Conservation (phyloP, 192 early-diverging fungal genomes). For the Cladochytrium replicatum region DNA sequence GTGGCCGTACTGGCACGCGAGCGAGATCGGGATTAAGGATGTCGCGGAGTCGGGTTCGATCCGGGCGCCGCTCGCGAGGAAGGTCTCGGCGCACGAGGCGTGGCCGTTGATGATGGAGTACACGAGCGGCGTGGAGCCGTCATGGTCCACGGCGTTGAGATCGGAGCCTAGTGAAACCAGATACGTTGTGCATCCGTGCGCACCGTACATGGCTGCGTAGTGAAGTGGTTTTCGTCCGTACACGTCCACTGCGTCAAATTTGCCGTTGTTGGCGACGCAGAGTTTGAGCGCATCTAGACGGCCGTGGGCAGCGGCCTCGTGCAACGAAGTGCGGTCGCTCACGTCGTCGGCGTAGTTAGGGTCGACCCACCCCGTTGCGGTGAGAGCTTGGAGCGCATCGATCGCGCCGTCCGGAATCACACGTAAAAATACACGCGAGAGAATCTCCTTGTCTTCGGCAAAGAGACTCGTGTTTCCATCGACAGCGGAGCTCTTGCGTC, state of each 20-base stretch:
- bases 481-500: conserved; percentile 3
- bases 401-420: conserved; percentile 43
- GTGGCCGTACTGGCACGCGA: conserved; percentile 90
- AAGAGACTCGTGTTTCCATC: no score
- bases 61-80: conserved; percentile 56
- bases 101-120: conserved; percentile 82
- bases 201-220: conserved; percentile 90
- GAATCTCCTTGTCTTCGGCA: conserved; percentile 36
- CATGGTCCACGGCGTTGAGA: conserved; percentile 72
- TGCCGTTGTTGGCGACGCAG: conserved; percentile 33
- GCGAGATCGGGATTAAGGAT: conserved; percentile 64
- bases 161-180: conserved; percentile 22
- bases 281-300: conserved; percentile 57
- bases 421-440: conserved; percentile 67
- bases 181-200: conserved; percentile 34
- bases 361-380: conserved; percentile 60
- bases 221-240: conserved; percentile 86
- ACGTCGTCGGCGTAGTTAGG: conserved; percentile 85
- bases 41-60: conserved; percentile 51
- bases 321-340: conserved; percentile 78
- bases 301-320: conserved; percentile 81
- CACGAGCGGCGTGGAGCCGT: conserved; percentile 78
- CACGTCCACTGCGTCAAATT: conserved; percentile 58
- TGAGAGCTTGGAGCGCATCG: conserved; percentile 42
- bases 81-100: conserved; percentile 57